Base-by-base conservation (phyloP, 2,329 filamentous ascomycete genomes). In the Dothideomycetidae sp. region DNA sequence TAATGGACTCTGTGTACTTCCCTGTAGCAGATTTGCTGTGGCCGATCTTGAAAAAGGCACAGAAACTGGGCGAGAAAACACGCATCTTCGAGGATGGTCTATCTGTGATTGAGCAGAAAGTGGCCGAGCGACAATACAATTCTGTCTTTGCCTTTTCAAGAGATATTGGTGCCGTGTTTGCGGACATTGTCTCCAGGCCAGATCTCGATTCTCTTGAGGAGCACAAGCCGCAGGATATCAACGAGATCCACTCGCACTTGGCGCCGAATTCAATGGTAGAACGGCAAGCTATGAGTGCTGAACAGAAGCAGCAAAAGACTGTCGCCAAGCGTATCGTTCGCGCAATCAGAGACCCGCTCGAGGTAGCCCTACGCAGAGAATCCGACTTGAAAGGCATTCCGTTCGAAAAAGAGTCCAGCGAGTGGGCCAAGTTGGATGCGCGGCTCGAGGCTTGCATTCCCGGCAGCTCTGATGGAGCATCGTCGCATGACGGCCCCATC, bases 1-100 rank as follows among this genome's bases (percentile, higher is more conserved):
- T 93, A 51, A 73, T 96, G 18, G 81, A 96, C 54, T 79, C 74
- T 23, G 79, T 92, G 48, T 98, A 96, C 60, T 94, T 96, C 48
- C 90, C 90, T 1, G 73, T 94, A 10, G 71, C 78, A 39, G 76
- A 76, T 48, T 62, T 92, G 35, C 68, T 98, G 14, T 71, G 70
- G 51, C 79, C 82, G 3, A 78, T 90, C 17, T 65, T 94, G 34
- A 78, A 85, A 29, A 84, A 80, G 59, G 84, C 84, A 7, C 69
- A 81, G 51, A 66, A 66, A 84, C 67, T 81, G 40, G 78, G 83
- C 49, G 60, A 58, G 23, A 74, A 67, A 49, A 52, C 51, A 13
- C 62, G 62, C 4, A 54, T 67, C 9, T 78, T 77, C 52, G 61
- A 59, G 50, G 48, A 70, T 54, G 63, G 67, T 36, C 54, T 80